Conservation (phyloP, 129 eudicot species). For the Centaurea solstitialis region DNA sequence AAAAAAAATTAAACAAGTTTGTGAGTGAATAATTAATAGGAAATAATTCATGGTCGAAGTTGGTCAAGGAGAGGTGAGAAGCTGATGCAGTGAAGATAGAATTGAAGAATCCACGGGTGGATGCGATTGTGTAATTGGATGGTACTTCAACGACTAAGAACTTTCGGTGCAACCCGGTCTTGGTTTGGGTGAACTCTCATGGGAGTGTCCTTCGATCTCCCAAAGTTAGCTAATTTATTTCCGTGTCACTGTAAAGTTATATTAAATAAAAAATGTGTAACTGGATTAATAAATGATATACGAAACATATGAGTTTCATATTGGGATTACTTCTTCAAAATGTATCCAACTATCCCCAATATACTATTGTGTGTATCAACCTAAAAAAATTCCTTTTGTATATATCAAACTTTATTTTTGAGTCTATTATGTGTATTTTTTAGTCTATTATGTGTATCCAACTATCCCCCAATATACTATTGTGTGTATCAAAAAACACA, state of each 20-base stretch:
- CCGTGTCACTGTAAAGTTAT: background rate
- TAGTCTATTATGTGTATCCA: too few relatives aligned
- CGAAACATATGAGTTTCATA: background rate
- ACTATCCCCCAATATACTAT: too few relatives aligned
- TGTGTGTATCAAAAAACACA: too few relatives aligned
- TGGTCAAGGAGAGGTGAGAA: slow-evolving; percentile 40
- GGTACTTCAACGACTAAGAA: slow-evolving; percentile 38
- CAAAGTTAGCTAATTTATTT: slow-evolving; percentile 14
- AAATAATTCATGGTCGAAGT: slow-evolving; percentile 59
- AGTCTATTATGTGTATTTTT: too few relatives aligned
- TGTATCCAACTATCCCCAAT: too few relatives aligned
- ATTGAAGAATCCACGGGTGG: slow-evolving; percentile 42
- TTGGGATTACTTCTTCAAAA: too few relatives aligned
- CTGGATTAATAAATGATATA: background rate
- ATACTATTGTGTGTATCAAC: too few relatives aligned
- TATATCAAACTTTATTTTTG: too few relatives aligned
- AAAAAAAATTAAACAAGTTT: background rate
- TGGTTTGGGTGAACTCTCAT: slow-evolving; percentile 50
- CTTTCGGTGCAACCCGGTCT: slow-evolving; percentile 50
- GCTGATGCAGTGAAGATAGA: slow-evolving; percentile 39
- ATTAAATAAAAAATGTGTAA: background rate
- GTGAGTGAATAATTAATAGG: slow-evolving; percentile 24
- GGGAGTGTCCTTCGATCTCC: slow-evolving; percentile 45
- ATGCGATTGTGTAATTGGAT: slow-evolving; percentile 47
- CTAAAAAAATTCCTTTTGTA: too few relatives aligned